Evolutionary conservation across 139 green algal genomes (phyloP).

Genomic region (Closterium sp.): DNA sequence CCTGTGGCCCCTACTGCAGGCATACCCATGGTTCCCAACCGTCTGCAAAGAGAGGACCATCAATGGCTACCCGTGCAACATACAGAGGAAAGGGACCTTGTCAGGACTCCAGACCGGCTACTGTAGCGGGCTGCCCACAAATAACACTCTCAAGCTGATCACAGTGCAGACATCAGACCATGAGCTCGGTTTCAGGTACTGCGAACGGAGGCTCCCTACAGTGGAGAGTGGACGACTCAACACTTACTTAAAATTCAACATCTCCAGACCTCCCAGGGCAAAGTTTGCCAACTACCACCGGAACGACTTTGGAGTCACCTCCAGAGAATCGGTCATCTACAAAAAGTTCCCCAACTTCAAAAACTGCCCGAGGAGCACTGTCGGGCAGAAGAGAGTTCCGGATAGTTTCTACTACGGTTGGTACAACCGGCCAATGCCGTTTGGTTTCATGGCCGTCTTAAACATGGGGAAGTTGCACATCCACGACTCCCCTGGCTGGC

Average conservation of each 20-base stretch:
- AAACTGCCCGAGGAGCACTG: not conserved
- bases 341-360: not conserved
- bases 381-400: not conserved
- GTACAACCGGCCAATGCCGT: not conserved
- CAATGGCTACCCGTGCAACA: not conserved
- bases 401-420: not conserved
- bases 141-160: not conserved
- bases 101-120: not conserved
- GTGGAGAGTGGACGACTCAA: not conserved
- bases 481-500: not conserved
- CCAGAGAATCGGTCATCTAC: not conserved
- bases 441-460: not conserved
- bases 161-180: not conserved
- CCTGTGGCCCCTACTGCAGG: not conserved
- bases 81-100: not conserved
- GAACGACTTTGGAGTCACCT: not conserved
- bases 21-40: not conserved
- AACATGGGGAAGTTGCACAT: not conserved
- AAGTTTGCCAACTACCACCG: not conserved
- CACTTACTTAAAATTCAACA: not conserved
- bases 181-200: not conserved
- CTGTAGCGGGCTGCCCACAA: not conserved
- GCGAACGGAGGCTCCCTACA: not conserved
- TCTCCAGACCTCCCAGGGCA: not conserved
- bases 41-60: not conserved